These are phyloP conservation scores for Tolypocladium endophyticum DNA, from an alignment of 2,329 filamentous ascomycete genomes.

Conservation along the genomic window DNA sequence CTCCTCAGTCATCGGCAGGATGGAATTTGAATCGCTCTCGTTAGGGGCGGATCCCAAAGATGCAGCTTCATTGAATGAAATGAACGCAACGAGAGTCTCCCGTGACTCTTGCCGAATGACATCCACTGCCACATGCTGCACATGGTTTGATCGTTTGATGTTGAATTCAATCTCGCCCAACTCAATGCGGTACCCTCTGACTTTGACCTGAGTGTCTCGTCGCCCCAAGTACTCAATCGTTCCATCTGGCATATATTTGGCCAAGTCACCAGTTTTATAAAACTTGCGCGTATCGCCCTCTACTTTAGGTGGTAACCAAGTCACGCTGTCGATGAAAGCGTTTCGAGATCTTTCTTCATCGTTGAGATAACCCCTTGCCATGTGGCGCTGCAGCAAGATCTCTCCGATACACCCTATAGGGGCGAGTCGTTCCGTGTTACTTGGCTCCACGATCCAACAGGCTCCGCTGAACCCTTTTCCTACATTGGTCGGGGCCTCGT, in stretches of 20 bases:
- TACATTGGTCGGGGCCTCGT: not conserved
- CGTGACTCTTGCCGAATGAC: not conserved
- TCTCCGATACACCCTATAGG: not conserved
- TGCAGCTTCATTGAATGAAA: not conserved
- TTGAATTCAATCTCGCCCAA: not conserved
- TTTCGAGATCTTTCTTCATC: not conserved
- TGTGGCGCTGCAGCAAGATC: not conserved
- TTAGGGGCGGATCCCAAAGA: not conserved
- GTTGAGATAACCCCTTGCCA: not conserved
- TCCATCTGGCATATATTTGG: conserved; percentile 18
- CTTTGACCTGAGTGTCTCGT: conserved; percentile 15
- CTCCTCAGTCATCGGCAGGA: not conserved
- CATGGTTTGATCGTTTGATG: not conserved
- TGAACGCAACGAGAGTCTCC: not conserved
- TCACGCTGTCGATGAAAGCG: not conserved
- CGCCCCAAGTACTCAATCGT: conserved; percentile 10
- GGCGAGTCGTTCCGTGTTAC: not conserved
- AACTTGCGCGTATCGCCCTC: not conserved
- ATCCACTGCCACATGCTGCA: not conserved
- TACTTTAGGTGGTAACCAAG: not conserved
- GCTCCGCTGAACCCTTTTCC: not conserved
- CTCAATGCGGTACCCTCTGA: conserved; percentile 12
- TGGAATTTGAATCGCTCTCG: not conserved
- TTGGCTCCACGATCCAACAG: not conserved
- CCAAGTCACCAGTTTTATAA: conserved; percentile 10